Base-by-base conservation (phyloP, 2,329 filamentous ascomycete species). In the Amauroascus verrucosus region DNA sequence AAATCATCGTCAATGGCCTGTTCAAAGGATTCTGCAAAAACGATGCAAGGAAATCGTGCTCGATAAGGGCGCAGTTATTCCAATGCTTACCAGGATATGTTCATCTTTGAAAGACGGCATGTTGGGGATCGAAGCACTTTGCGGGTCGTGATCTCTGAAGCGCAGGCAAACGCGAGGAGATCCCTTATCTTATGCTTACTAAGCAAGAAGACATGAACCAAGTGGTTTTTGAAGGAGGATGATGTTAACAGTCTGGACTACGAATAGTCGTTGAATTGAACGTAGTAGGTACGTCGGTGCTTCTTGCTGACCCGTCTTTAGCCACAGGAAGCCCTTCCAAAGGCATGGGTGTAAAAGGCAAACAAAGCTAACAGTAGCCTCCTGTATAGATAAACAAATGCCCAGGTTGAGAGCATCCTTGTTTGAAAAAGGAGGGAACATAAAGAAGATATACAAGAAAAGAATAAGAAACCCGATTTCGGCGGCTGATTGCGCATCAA, bases 71-170 rank as follows among this genome's bases (percentile, higher is more conserved):
- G 26, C n/a, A 45, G n/a, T 35, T n/a, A 37, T 3, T 30, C 9
- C 22, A 28, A 32, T 30, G 62, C 69, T 56, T 68, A 77, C 74
- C 61, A 77, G 61, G 53, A 76, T 69, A 62, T 76, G 74, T 64
- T 77, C 74, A 70, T 76, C 74, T 64, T 75, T 76, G 61, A 76
- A 77, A 22, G 72, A 71, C 51, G 74, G 72, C 74, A 76, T 76
- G 32, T 54, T 68, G 28, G 24, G n/a, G 28, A 46, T 33, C 24
- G 6, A 24, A 43, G 16, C 22, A 9, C n/a, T 20, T 13, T 37
- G 30, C 13, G 11, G 40, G 18, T 45, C 35, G 24, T 52, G 26
- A 18, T 22, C 37, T 16, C 7, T 51, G 37, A 32, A 51, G 48
- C 24, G 9, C 24, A 20, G 24, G 35, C 18, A 28, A 16, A 50